Conservation (phyloP, 345 rosid species). For the Erucastrum elatum region DNA sequence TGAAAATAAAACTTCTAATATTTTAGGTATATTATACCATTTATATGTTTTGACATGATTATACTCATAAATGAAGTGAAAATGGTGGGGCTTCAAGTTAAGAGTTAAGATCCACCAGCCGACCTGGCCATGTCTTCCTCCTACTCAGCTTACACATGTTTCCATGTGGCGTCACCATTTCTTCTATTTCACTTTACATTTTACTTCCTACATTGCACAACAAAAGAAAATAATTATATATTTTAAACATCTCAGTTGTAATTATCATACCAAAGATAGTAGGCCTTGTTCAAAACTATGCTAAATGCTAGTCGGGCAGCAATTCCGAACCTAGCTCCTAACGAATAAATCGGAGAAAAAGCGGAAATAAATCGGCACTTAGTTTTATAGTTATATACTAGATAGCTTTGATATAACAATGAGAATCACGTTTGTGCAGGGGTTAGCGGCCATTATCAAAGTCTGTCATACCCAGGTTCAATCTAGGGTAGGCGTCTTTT, state of each 20-base stretch:
- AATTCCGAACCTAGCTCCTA: no score
- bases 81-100: slow-evolving; percentile 28
- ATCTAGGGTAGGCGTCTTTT: no score
- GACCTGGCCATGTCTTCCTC: slow-evolving; percentile 39
- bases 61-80: slow-evolving; percentile 24
- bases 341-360: no score
- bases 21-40: no score
- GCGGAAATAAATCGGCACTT: no score
- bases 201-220: background rate
- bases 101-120: slow-evolving; percentile 32
- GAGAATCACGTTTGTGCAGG: no score
- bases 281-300: background rate
- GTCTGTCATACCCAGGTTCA: no score
- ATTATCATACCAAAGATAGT: slow-evolving; percentile 17
- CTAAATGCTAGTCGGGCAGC: no score
- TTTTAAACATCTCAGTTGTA: background rate
- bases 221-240: background rate
- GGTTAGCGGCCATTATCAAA: no score
- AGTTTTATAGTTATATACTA: no score
- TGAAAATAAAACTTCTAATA: background rate
- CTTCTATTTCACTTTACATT: slow-evolving; percentile 20
- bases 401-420: no score
- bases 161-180: slow-evolving; percentile 36
- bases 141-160: slow-evolving; percentile 44
- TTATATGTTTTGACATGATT: background rate